A percentile compares a stretch with the other conserved stretches of the same genome.
phyloP scores from a whole-genome alignment of 441 rosid genomes.

The Metrosideros polymorpha region DNA sequence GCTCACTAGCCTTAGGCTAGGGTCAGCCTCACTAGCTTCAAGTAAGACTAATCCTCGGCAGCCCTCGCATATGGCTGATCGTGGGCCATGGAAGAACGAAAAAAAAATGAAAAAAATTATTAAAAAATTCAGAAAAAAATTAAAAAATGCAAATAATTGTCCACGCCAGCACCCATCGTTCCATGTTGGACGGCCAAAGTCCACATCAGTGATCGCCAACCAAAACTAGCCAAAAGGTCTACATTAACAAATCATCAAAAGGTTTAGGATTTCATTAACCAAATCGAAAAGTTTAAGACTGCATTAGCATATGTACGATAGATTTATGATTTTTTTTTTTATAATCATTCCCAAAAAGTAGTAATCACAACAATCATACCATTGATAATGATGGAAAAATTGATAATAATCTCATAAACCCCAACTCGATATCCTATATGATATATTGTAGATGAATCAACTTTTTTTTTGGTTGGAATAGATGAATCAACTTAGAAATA shows the following conservation, averaged over 20 bases:
- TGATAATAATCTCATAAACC: not conserved
- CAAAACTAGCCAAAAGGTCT: fast-evolving
- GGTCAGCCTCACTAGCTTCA: too few species aligned
- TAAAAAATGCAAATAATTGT: too few species aligned
- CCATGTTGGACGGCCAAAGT: too few species aligned
- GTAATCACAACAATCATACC: not conserved
- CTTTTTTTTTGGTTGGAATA: too few species aligned
- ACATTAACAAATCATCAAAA: fast-evolving
- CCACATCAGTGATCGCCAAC: fast-evolving
- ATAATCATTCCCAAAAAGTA: not conserved
- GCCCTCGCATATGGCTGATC: fast-evolving
- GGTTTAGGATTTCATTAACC: not conserved
- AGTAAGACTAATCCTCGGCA: fast-evolving
- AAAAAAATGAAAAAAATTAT: too few species aligned
- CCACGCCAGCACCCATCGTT: too few species aligned
- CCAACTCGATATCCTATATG: not conserved
- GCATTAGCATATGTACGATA: fast-evolving
- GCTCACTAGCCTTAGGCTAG: too few species aligned
- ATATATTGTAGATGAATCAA: too few species aligned
- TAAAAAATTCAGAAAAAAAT: too few species aligned
- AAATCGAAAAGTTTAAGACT: not conserved
- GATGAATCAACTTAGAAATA: not conserved
- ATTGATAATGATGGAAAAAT: not conserved
- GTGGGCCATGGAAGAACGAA: not conserved
- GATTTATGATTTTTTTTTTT: not conserved